Conservation (phyloP, 345 rosid species). For the Citrus sp. region DNA sequence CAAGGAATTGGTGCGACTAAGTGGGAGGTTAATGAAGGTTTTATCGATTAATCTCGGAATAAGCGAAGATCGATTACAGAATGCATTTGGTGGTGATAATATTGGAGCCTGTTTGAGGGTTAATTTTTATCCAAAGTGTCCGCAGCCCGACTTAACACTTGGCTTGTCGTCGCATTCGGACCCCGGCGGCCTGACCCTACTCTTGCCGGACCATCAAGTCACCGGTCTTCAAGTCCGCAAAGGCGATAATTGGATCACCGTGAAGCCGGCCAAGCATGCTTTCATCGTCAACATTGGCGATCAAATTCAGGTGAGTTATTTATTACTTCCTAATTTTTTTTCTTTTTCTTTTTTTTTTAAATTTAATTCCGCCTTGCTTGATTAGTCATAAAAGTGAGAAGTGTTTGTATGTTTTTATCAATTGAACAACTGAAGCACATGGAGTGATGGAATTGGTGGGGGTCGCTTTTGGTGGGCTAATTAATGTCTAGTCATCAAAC, state of each 20-base stretch:
- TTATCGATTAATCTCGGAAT: constrained; percentile 70
- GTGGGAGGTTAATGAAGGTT: constrained; percentile 67
- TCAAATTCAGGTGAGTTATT: constrained; percentile 70
- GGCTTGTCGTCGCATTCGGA: constrained; percentile 92
- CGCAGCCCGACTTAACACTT: constrained; percentile 80
- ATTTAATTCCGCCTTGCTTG: not conserved
- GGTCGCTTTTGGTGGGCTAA: not conserved
- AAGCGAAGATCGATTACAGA: constrained; percentile 44
- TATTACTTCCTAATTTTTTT: not conserved
- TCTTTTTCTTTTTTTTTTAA: not conserved
- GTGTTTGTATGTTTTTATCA: not conserved
- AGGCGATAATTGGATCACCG: constrained; percentile 69
- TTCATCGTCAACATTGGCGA: constrained; percentile 91
- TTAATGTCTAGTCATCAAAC: not conserved
- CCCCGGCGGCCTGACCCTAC: constrained; percentile 86
- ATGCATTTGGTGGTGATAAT: constrained; percentile 70
- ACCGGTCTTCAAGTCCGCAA: constrained; percentile 79
- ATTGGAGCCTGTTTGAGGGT: constrained; percentile 78
- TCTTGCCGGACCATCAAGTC: constrained; percentile 71
- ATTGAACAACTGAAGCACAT: not conserved
- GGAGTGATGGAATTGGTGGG: constrained; percentile 12
- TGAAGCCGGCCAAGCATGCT: constrained; percentile 77
- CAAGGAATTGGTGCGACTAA: constrained; percentile 47
- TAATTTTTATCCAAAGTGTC: constrained; percentile 91
- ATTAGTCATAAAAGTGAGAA: not conserved